A percentile compares a stretch with the other conserved stretches of the same genome.
Evolutionary conservation across 495 filamentous ascomycete species (phyloP).

Genomic region (Hyaloscypha finlandica): DNA sequence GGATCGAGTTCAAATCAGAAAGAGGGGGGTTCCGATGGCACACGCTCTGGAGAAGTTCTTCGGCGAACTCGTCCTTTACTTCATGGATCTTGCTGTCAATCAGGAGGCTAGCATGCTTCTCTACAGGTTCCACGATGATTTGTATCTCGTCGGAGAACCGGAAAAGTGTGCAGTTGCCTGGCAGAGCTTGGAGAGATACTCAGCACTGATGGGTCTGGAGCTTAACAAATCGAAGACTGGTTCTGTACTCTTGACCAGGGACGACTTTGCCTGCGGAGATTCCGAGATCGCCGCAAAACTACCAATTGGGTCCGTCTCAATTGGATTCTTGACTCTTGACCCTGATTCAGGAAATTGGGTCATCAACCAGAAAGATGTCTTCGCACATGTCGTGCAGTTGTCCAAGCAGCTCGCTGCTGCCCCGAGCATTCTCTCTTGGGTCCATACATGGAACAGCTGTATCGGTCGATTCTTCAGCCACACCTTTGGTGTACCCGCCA

Average conservation of each 20-base stretch:
- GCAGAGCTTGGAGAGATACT: constrained; percentile 56
- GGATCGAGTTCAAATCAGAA: constrained; percentile 43
- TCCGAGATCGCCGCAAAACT: constrained; percentile 34
- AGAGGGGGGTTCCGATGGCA: constrained; percentile 61
- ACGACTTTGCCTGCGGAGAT: constrained; percentile 24
- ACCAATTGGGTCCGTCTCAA: constrained; percentile 60
- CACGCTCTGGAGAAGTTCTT: constrained; percentile 62
- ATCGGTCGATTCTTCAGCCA: constrained; percentile 65
- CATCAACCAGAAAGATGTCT: constrained; percentile 64
- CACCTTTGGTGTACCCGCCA: constrained; percentile 66
- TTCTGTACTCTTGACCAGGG: constrained; percentile 46
- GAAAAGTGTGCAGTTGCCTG: constrained; percentile 58
- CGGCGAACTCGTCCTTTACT: constrained; percentile 65
- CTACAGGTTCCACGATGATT: constrained; percentile 69
- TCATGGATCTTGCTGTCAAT: constrained; percentile 68
- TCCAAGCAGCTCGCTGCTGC: constrained; percentile 55
- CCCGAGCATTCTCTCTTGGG: constrained; percentile 62
- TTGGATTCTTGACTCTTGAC: constrained; percentile 65
- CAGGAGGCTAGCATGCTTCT: constrained; percentile 56
- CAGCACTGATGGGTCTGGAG: constrained; percentile 56
- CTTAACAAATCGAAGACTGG: constrained; percentile 67
- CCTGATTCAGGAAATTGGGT: constrained; percentile 53
- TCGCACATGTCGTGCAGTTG: constrained; percentile 62
- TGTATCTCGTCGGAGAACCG: constrained; percentile 68
- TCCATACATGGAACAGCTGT: constrained; percentile 67